Conservation (phyloP, 345 rosid species). For the Firmiana major region DNA sequence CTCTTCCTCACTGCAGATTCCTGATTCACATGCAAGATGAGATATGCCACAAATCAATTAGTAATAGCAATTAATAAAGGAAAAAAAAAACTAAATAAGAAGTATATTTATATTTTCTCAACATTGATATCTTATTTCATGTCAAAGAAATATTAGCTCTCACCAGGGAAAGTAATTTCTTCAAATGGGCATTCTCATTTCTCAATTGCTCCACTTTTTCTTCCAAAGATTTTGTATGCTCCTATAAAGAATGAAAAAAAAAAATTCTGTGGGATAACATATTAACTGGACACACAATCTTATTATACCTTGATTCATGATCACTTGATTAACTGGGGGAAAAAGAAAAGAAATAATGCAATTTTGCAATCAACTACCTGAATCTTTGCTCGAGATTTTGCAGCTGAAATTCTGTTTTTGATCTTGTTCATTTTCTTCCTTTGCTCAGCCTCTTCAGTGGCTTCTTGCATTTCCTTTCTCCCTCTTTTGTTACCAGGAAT, state of each 20-base stretch:
- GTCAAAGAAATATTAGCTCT: neutral
- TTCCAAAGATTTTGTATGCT: neutral
- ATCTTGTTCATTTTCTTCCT: slow-evolving; percentile 6
- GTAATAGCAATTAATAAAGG: neutral
- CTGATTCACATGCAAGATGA: neutral
- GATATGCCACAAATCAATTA: neutral
- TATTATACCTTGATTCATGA: neutral
- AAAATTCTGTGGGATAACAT: neutral
- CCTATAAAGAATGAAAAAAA: neutral
- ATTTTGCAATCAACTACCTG: neutral
- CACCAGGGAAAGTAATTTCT: slow-evolving; percentile 4
- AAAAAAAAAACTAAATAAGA: neutral
- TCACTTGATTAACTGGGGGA: neutral
- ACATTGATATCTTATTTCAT: neutral
- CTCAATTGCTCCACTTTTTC: neutral
- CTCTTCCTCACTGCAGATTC: neutral
- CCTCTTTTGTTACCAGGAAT: neutral
- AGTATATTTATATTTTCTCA: neutral
- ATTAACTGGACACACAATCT: neutral
- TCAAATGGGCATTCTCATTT: neutral
- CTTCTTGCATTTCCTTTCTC: neutral
- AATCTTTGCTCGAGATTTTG: slow-evolving; percentile 1
- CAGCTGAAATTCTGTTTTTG: slow-evolving; percentile 5
- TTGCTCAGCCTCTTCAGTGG: neutral
- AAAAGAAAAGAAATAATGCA: neutral